Evolutionary conservation across 2,329 filamentous ascomycete species (phyloP).

Genomic region (Beauveria pseudobassiana): DNA sequence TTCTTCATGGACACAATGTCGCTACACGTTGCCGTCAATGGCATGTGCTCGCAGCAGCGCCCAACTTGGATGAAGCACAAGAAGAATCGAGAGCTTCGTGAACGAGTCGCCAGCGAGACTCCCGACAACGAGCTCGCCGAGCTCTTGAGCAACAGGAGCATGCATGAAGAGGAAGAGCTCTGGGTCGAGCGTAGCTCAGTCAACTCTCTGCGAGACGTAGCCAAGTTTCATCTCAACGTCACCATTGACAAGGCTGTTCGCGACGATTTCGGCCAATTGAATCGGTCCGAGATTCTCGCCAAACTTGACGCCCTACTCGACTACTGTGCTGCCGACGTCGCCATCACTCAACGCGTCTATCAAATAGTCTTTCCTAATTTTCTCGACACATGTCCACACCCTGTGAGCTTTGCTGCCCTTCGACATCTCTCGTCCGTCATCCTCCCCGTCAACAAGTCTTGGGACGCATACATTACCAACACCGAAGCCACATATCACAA

Average conservation of each 20-base stretch:
- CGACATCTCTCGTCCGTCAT: slow-evolving; percentile 92
- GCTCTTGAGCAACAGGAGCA: slow-evolving; percentile 58
- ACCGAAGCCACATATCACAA: slow-evolving; percentile 78
- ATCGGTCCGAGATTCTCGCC: slow-evolving; percentile 59
- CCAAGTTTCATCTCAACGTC: slow-evolving; percentile 89
- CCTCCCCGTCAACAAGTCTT: slow-evolving; percentile 78
- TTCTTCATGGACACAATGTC: slow-evolving; percentile 97
- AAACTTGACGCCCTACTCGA: slow-evolving; percentile 78
- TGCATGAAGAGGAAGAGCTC: slow-evolving; percentile 86
- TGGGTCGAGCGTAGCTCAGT: slow-evolving; percentile 94
- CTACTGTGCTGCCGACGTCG: slow-evolving; percentile 93
- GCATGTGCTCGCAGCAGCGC: slow-evolving; percentile 94
- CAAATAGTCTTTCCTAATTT: slow-evolving; percentile 89
- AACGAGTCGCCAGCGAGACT: slow-evolving; percentile 67
- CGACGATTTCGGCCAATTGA: slow-evolving; percentile 78
- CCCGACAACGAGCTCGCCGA: slow-evolving; percentile 63
- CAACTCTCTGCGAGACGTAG: slow-evolving; percentile 91
- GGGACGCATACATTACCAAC: slow-evolving; percentile 77
- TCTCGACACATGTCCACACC: slow-evolving; percentile 83
- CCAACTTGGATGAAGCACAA: slow-evolving; percentile 97
- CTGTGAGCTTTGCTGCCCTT: slow-evolving; percentile 91
- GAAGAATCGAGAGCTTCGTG: slow-evolving; percentile 77
- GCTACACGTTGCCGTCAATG: slow-evolving; percentile 92
- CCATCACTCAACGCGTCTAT: slow-evolving; percentile 89
- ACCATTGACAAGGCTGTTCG: slow-evolving; percentile 84